A percentile compares a stretch with the other conserved stretches of the same genome.
phyloP scores from a whole-genome alignment of 805 yeast genomes.

The Zygosaccharomyces rouxii region DNA sequence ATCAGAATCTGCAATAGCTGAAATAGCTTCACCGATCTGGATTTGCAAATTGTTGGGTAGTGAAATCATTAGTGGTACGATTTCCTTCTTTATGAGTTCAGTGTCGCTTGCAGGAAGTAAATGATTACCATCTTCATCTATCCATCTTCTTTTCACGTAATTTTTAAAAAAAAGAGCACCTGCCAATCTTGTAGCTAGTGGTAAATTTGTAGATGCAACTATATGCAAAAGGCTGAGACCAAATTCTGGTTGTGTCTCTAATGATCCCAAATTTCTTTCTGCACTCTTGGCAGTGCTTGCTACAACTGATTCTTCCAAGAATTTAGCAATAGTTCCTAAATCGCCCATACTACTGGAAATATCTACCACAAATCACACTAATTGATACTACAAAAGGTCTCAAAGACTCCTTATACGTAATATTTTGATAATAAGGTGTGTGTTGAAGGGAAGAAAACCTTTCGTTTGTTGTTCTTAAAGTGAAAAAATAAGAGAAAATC shows the following conservation, averaged over 20 bases:
- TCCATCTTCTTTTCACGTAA: conserved; percentile 79
- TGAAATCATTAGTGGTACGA: conserved; percentile 79
- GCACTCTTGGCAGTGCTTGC: conserved; percentile 63
- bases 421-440: neutral
- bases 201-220: conserved; percentile 57
- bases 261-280: conserved; percentile 56
- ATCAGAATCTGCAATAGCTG: conserved; percentile 91
- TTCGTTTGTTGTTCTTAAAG: neutral
- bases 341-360: conserved; percentile 37
- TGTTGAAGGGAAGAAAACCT: neutral
- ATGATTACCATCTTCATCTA: conserved; percentile 82
- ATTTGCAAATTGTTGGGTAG: conserved; percentile 75
- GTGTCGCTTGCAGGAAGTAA: conserved; percentile 59
- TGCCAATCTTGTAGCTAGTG: conserved; percentile 66
- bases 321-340: conserved; percentile 48
- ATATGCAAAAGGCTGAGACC: conserved; percentile 70
- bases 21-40: conserved; percentile 93
- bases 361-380: neutral
- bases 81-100: conserved; percentile 63
- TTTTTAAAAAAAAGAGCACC: conserved; percentile 90
- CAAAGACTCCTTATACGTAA: neutral
- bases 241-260: conserved; percentile 71
- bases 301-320: conserved; percentile 58
- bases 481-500: neutral
- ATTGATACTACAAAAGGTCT: neutral